Evolutionary conservation across 2,329 filamentous ascomycete genomes (phyloP), one percentile per base, ranked within the genome.

Genomic region (Phialemonium atrogriseum): DNA sequence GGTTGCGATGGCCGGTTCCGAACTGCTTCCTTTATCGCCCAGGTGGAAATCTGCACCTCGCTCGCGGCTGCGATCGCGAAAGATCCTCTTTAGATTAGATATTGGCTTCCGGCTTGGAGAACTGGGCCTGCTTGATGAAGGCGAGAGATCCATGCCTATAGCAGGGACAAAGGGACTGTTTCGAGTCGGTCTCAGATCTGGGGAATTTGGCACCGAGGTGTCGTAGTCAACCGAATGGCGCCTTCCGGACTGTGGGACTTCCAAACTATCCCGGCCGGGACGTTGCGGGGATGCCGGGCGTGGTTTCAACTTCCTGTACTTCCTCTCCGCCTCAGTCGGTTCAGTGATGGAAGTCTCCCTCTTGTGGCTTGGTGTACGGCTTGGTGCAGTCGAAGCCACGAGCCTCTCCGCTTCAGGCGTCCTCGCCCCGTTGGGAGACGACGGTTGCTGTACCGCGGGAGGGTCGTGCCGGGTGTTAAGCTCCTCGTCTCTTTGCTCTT

Each of bases 31-130:
- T 15, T 56, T 58, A 6, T 49, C 53, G 4, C 47, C 48, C 2
- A 36, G 33, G 10, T 49, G 42, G 8, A 50, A 46, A 11, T 62
- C 59, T 18, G 46, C 43, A n/a, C 38, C 45, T 3, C 59, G 56
- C 19, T 70, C 69, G 24, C 60, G 60, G 34, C 62, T 68, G 39
- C 64, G 70, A 36, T 76, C 70, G 5, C 66, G 65, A 37, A 76
- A 69, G 11, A 71, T 71, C 35, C 60, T 62, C 47, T 68, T 73
- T 33, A 75, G 67, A 44, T 66, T 73, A 17, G 57, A 57, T 36
- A 77, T 58, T 1, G 73, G 69, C 33, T 74, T 80, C 31, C 77
- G 70, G 0, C 63, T 59, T 18, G 81, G 80, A 6, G 82, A 85
- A 3, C 64, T 62, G 2, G 72, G 66, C 15, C 80, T 70, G 45